phyloP scores from a whole-genome alignment of 306 rosid species.

The Cicer bijugum region DNA sequence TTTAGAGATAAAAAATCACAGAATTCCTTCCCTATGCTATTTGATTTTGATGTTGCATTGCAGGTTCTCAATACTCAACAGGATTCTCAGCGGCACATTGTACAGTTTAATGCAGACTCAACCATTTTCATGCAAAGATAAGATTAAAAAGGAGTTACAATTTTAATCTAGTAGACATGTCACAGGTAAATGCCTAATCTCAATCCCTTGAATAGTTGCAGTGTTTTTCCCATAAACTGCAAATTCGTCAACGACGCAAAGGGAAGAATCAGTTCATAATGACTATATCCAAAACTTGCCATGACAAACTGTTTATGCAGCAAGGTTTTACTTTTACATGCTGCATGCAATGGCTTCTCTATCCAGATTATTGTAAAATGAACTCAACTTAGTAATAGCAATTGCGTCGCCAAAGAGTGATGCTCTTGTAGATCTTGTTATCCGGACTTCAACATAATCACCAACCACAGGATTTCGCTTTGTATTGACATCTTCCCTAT shows the following conservation, averaged over 20 bases:
- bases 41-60: slow-evolving; percentile 31
- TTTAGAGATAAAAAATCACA: slow-evolving; percentile 26
- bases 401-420: slow-evolving; percentile 82
- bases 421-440: slow-evolving; percentile 81
- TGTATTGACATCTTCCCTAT: slow-evolving; percentile 59
- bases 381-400: slow-evolving; percentile 74
- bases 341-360: slow-evolving; percentile 67
- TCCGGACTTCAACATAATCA: slow-evolving; percentile 86
- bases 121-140: slow-evolving; percentile 35
- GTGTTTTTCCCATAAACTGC: slow-evolving; percentile 13
- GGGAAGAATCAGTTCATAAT: slow-evolving; percentile 18
- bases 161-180: slow-evolving; percentile 35
- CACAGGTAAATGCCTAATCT: slow-evolving; percentile 17
- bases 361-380: slow-evolving; percentile 55
- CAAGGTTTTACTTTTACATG: slow-evolving; percentile 48
- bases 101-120: slow-evolving; percentile 28
- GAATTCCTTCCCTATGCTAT: slow-evolving; percentile 7
- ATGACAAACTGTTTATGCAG: slow-evolving; percentile 31
- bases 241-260: not conserved
- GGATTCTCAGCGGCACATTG: slow-evolving; percentile 7
- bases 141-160: slow-evolving; percentile 29
- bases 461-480: slow-evolving; percentile 70
- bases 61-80: slow-evolving; percentile 20
- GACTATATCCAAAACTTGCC: slow-evolving; percentile 25
- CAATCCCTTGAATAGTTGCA: slow-evolving; percentile 25